Conservation (phyloP, 225 moss, liverwort and hornwort species). For the Polytrichum commune region DNA sequence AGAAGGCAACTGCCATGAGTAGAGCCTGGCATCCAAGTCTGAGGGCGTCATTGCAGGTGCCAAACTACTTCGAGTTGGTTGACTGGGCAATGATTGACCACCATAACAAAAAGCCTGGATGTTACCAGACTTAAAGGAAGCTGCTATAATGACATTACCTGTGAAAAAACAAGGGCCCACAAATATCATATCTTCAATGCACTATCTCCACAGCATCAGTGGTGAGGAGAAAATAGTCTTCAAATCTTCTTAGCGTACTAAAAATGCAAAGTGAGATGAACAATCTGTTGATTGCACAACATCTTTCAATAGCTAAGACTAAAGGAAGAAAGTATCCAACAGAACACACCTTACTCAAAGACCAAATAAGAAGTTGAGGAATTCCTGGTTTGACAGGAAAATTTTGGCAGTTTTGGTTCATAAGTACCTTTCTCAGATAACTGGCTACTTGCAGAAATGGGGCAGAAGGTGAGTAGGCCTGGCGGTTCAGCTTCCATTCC, state of each 20-base stretch:
- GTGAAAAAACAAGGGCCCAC: slow-evolving; percentile 22
- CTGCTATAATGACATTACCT: slow-evolving; percentile 87
- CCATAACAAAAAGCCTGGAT: slow-evolving; percentile 86
- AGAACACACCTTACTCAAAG: too few relatives aligned
- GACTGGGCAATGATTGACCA: slow-evolving; percentile 28
- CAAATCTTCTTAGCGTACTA: too few relatives aligned
- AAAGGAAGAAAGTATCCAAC: too few relatives aligned
- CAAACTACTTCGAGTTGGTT: slow-evolving; percentile 14
- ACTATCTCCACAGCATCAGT: neutral
- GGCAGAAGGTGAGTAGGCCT: slow-evolving; percentile 67
- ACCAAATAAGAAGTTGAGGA: too few relatives aligned
- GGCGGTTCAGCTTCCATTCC: slow-evolving; percentile 87
- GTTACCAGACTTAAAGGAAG: slow-evolving; percentile 69
- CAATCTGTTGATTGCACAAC: too few relatives aligned
- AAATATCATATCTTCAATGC: neutral
- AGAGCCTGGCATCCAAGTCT: slow-evolving; percentile 52
- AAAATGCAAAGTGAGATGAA: too few relatives aligned
- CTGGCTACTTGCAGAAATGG: slow-evolving; percentile 43
- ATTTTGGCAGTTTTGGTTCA: neutral
- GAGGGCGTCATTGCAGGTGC: slow-evolving; percentile 27
- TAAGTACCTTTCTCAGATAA: slow-evolving; percentile 30
- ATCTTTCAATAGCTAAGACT: too few relatives aligned
- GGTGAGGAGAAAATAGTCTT: too few relatives aligned
- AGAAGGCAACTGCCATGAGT: slow-evolving; percentile 80
- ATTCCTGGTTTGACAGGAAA: too few relatives aligned